Conservation (phyloP, 2,329 filamentous ascomycete species). For the Bisporella sp. region DNA sequence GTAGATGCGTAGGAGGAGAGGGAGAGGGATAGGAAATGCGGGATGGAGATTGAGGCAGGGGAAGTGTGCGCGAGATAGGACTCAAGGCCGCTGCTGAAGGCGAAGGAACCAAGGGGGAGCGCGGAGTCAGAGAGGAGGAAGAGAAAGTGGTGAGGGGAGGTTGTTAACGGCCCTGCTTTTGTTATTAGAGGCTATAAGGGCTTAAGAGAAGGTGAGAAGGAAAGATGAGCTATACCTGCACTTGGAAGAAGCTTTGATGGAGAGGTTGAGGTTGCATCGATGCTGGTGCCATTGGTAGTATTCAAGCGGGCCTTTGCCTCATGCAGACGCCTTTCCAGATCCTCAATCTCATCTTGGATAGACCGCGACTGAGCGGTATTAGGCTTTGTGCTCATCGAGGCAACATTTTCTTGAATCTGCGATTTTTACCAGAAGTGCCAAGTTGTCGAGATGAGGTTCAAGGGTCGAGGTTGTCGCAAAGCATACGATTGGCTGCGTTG, state of each 20-base stretch:
- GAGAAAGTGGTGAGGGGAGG: constrained; percentile 50
- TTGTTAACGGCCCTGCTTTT: constrained; percentile 13
- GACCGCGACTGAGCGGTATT: constrained; percentile 25
- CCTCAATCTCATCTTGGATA: constrained; percentile 45
- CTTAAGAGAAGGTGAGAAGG: not conserved
- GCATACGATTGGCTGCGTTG: not conserved
- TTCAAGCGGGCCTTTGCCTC: constrained; percentile 38
- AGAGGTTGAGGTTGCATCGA: constrained; percentile 13
- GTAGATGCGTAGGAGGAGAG: constrained; percentile 65
- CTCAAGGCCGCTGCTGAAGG: constrained; percentile 76
- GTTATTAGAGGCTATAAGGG: constrained; percentile 2
- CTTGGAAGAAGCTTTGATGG: constrained; percentile 11
- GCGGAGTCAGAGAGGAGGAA: constrained; percentile 76
- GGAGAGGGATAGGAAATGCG: constrained; percentile 63
- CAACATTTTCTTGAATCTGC: constrained; percentile 6
- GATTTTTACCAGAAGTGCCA: not conserved
- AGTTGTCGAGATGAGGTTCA: not conserved
- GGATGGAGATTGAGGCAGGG: constrained; percentile 40
- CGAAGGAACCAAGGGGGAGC: constrained; percentile 78
- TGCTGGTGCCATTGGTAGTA: constrained; percentile 4
- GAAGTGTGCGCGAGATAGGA: constrained; percentile 69
- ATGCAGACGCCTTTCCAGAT: constrained; percentile 42
- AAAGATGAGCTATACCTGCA: constrained; percentile 9
- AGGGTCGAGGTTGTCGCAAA: not conserved
- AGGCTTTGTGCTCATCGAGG: constrained; percentile 16